Percentiles rank a stretch among this genome's conserved stretches.
phyloP scores from a whole-genome alignment of 2,329 filamentous ascomycete genomes.

The Aaosphaeria arxii region DNA sequence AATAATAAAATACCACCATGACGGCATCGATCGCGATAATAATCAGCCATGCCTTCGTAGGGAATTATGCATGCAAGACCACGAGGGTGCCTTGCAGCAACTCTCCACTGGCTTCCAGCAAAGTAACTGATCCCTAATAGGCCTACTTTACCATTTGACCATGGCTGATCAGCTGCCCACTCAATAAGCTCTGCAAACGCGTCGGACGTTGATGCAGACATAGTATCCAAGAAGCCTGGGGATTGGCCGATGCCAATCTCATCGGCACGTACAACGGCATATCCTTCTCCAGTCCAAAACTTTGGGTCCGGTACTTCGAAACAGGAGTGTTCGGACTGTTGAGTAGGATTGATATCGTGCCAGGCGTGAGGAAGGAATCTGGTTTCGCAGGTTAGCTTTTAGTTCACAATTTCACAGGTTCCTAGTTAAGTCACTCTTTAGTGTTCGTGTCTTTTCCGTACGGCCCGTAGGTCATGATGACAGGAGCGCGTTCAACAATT shows the following conservation, averaged over 20 bases:
- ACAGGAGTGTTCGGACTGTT: conserved; percentile 39
- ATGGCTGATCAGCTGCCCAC: conserved; percentile 51
- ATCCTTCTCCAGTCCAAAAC: conserved; percentile 38
- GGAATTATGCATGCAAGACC: conserved; percentile 52
- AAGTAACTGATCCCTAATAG: conserved; percentile 53
- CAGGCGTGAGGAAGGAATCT: conserved; percentile 1
- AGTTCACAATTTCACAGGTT: not conserved
- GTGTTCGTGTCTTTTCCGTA: conserved; percentile 69
- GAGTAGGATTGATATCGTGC: not conserved
- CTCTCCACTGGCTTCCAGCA: conserved; percentile 54
- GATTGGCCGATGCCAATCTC: conserved; percentile 53
- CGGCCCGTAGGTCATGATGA: conserved; percentile 65
- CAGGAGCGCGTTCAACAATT: conserved; percentile 39
- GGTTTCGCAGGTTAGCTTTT: conserved; percentile 2
- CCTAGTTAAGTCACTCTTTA: conserved; percentile 28
- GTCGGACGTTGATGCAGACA: conserved; percentile 52
- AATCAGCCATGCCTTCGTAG: conserved; percentile 57
- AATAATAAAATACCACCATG: conserved; percentile 40
- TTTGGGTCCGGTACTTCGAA: conserved; percentile 45
- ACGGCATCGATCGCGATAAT: conserved; percentile 47
- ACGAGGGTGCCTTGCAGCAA: conserved; percentile 51
- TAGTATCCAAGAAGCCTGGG: conserved; percentile 52
- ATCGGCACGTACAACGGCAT: conserved; percentile 44
- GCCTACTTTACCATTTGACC: conserved; percentile 52
- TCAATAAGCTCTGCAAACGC: conserved; percentile 52